phyloP scores from a whole-genome alignment of 1,284 basidiomycete species.

The Tylopilus sp. region DNA sequence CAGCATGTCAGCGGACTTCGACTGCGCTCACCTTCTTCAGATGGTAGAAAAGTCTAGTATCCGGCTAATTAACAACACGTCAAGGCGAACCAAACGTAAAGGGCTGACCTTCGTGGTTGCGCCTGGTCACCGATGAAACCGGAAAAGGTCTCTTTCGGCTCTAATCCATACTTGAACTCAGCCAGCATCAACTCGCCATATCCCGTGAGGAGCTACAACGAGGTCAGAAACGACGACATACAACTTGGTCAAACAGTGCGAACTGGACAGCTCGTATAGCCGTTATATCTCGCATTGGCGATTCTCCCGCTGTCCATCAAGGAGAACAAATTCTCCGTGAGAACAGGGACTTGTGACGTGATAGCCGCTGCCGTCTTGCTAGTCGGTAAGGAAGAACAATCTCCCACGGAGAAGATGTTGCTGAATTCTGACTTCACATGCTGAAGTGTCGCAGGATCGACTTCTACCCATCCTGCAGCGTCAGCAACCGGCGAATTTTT shows the following conservation, averaged over 20 bases:
- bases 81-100: neutral
- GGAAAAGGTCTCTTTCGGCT: conserved; percentile 84
- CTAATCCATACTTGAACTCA: conserved; percentile 84
- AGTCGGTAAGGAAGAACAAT: conserved; percentile 87
- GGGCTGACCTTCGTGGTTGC: conserved; percentile 52
- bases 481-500: conserved; percentile 79
- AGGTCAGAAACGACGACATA: conserved; percentile 11
- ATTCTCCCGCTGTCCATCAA: conserved; percentile 70
- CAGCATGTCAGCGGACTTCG: neutral
- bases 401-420: conserved; percentile 89
- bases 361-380: conserved; percentile 96
- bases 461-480: conserved; percentile 81
- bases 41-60: conserved; percentile 74
- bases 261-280: conserved; percentile 82
- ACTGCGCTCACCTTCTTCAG: conserved; percentile 74
- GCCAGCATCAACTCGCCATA: conserved; percentile 86
- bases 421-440: conserved; percentile 74
- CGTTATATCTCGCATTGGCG: conserved; percentile 67
- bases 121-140: conserved; percentile 65
- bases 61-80: conserved; percentile 5
- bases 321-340: conserved; percentile 83
- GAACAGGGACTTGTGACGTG: conserved; percentile 86
- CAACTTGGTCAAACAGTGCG: conserved; percentile 27
- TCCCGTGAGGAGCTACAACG: conserved; percentile 67
- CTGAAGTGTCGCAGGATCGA: conserved; percentile 75